These are phyloP conservation scores for Zangia roseola DNA, from an alignment of 768 basidiomycete species.

Conservation along the genomic window DNA sequence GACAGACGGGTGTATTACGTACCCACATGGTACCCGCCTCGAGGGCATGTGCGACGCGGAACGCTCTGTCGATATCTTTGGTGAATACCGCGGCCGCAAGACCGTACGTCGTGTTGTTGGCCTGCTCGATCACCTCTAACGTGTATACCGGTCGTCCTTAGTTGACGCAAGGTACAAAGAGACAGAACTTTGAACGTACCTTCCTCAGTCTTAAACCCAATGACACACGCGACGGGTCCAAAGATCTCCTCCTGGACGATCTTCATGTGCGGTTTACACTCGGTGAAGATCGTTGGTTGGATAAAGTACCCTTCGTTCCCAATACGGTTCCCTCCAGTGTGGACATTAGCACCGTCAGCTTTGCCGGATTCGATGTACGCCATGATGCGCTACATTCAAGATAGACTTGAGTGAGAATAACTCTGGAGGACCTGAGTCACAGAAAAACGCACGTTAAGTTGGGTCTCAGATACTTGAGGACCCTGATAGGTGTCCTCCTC, in stretches of 20 bases:
- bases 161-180: no score
- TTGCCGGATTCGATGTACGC: constrained; percentile 76
- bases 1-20: no score
- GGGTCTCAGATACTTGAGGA: constrained; percentile 73
- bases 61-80: constrained; percentile 69
- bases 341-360: constrained; percentile 64
- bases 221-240: constrained; percentile 73
- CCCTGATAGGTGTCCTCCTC: constrained; percentile 59
- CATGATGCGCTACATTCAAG: constrained; percentile 79
- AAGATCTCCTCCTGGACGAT: constrained; percentile 79
- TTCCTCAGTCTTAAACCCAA: constrained; percentile 70
- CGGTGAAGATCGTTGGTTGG: constrained; percentile 71
- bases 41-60: constrained; percentile 68
- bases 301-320: constrained; percentile 70
- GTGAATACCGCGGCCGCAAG: constrained; percentile 88
- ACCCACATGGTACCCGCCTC: constrained; percentile 83
- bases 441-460: constrained; percentile 54
- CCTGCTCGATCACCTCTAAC: constrained; percentile 51
- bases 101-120: constrained; percentile 87
- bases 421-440: neutral
- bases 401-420: no score
- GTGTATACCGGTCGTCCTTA: no score
- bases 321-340: constrained; percentile 58
- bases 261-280: constrained; percentile 66
- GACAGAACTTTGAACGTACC: constrained; percentile 28